Evolutionary conservation across 192 early-diverging fungal genomes (phyloP).

Genomic region (Phlyctochytrium arcticum): DNA sequence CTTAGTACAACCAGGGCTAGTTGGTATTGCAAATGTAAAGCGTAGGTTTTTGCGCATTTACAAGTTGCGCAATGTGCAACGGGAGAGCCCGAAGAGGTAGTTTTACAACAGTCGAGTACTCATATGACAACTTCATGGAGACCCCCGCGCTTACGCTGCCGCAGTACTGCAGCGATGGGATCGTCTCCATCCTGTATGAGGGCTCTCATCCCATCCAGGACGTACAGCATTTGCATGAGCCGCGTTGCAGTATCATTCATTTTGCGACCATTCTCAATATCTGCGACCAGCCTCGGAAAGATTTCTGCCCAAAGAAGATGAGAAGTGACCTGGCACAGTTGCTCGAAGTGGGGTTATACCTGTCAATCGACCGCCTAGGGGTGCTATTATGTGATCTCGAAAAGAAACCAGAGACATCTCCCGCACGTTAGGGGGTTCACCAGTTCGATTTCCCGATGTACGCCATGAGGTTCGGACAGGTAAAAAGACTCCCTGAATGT

Average conservation of each 20-base stretch:
- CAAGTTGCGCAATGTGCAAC: too few relatives aligned
- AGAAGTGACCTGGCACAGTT: not conserved
- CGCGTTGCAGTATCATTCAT: slow-evolving; percentile 61
- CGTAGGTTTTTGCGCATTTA: too few relatives aligned
- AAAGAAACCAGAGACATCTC: slow-evolving; percentile 60
- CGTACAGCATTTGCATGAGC: slow-evolving; percentile 68
- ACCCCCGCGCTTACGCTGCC: too few relatives aligned
- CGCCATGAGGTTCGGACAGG: slow-evolving; percentile 39
- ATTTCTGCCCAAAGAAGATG: slow-evolving; percentile 40
- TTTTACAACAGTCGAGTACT: too few relatives aligned
- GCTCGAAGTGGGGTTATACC: slow-evolving; percentile 32
- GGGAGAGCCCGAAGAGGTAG: too few relatives aligned
- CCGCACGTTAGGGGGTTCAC: slow-evolving; percentile 55
- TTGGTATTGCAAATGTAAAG: too few relatives aligned
- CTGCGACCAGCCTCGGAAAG: slow-evolving; percentile 58
- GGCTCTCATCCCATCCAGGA: slow-evolving; percentile 28
- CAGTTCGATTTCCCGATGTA: slow-evolving; percentile 25
- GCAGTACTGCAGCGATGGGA: not conserved
- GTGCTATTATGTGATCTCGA: slow-evolving; percentile 62
- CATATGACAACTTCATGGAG: too few relatives aligned
- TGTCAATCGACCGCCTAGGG: slow-evolving; percentile 56
- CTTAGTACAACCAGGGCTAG: too few relatives aligned
- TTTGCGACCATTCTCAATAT: slow-evolving; percentile 61
- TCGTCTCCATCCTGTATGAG: not conserved
- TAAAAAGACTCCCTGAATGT: slow-evolving; percentile 81